Evolutionary conservation across 345 rosid genomes (phyloP).

Genomic region (Syzygium jambos): DNA sequence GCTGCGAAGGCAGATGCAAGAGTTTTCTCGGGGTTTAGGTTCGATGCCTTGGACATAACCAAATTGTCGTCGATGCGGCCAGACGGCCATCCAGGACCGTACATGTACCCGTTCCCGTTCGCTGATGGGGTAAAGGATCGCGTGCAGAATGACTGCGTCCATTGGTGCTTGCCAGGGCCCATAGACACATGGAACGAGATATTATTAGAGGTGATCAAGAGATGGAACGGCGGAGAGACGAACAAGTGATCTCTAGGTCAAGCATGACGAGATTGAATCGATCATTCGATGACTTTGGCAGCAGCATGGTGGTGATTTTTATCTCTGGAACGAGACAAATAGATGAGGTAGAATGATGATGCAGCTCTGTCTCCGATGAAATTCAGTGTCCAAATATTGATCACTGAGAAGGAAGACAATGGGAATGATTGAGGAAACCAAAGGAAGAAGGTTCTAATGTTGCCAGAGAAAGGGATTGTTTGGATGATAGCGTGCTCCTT

Average conservation of each 20-base stretch:
- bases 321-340: neutral
- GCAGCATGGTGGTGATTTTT: neutral
- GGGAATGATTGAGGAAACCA: constrained; percentile 7
- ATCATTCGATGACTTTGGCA: neutral
- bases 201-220: constrained; percentile 46
- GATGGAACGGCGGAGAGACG: constrained; percentile 22
- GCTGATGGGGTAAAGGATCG: constrained; percentile 61
- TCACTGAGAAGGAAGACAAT: neutral
- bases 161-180: constrained; percentile 97
- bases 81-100: constrained; percentile 95
- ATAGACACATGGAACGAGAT: constrained; percentile 93
- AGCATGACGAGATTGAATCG: neutral
- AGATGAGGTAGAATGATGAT: neutral
- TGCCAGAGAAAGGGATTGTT: neutral
- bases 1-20: constrained; percentile 25
- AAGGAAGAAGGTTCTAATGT: neutral
- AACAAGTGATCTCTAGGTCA: neutral
- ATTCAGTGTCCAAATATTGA: neutral
- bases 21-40: constrained; percentile 17
- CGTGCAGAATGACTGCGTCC: constrained; percentile 90
- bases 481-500: neutral
- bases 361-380: neutral
- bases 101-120: constrained; percentile 70
- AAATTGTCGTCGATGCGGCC: constrained; percentile 60
- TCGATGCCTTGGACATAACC: constrained; percentile 73